These are phyloP conservation scores for Calonectria pseudoturangicola DNA, from an alignment of 2,329 filamentous ascomycete genomes.

Conservation along the genomic window DNA sequence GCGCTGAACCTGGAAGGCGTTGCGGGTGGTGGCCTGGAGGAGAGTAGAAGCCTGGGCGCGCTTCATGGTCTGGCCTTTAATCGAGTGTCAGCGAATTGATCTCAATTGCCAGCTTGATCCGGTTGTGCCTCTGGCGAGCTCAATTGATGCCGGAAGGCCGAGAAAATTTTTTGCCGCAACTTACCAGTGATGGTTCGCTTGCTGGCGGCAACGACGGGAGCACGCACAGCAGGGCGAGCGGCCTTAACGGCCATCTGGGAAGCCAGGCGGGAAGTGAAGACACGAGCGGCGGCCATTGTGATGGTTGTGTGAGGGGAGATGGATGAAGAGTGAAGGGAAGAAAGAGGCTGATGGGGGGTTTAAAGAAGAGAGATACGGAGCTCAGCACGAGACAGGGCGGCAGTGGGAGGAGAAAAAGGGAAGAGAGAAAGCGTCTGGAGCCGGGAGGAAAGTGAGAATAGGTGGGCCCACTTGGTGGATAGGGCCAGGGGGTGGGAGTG, in stretches of 20 bases:
- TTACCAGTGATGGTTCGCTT: conserved; percentile 87
- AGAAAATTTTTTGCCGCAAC: conserved; percentile 63
- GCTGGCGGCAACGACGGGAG: conserved; percentile 77
- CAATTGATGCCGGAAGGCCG: conserved; percentile 53
- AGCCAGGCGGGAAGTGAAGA: conserved; percentile 86
- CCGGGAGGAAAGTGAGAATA: conserved; percentile 61
- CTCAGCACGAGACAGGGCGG: conserved; percentile 59
- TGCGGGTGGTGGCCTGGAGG: conserved; percentile 79
- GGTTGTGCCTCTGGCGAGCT: conserved; percentile 49
- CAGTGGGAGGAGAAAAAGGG: conserved; percentile 63
- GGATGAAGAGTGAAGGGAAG: conserved; percentile 54
- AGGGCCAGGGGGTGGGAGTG: conserved; percentile 57
- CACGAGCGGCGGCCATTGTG: conserved; percentile 88
- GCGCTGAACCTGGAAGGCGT: conserved; percentile 78
- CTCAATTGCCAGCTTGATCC: conserved; percentile 57
- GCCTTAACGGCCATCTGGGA: conserved; percentile 85
- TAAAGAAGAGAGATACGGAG: conserved; percentile 60
- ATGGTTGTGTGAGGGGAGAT: conserved; percentile 68
- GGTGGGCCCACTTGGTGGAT: conserved; percentile 60
- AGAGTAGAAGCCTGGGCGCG: conserved; percentile 81
- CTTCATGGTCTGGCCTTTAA: conserved; percentile 81
- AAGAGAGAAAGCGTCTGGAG: conserved; percentile 62
- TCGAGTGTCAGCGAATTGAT: conserved; percentile 58
- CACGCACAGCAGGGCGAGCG: conserved; percentile 84
- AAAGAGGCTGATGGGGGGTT: conserved; percentile 58